Evolutionary conservation across 2,329 filamentous ascomycete genomes (phyloP).

Genomic region (Corinectria fuckeliana): DNA sequence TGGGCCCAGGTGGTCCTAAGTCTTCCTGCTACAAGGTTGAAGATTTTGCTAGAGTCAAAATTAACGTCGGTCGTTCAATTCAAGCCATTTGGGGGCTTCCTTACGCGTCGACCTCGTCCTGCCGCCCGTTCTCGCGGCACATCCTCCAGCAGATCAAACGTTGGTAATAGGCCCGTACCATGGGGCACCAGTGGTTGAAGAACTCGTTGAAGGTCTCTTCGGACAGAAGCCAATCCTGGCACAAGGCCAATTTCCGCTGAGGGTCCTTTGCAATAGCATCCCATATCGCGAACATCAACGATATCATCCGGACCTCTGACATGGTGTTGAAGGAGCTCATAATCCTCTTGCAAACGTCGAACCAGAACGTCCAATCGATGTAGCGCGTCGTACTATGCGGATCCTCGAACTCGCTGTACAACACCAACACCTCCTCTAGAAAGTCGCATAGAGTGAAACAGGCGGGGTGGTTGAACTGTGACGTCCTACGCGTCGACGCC

Average conservation of each 20-base stretch:
- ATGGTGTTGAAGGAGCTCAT: conserved; percentile 85
- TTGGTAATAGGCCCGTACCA: conserved; percentile 94
- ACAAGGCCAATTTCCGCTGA: conserved; percentile 72
- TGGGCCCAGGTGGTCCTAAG: conserved; percentile 79
- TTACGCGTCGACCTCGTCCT: conserved; percentile 71
- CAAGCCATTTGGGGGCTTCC: conserved; percentile 39
- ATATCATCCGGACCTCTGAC: conserved; percentile 84
- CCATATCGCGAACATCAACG: conserved; percentile 84
- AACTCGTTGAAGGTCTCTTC: conserved; percentile 78
- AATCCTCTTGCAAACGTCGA: conserved; percentile 80
- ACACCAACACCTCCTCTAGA: conserved; percentile 78
- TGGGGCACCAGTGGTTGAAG: conserved; percentile 95
- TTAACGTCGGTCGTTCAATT: conserved; percentile 33
- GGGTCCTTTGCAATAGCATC: conserved; percentile 71
- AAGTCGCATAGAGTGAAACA: conserved; percentile 94
- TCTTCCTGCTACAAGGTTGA: conserved; percentile 69
- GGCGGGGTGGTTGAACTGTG: conserved; percentile 80
- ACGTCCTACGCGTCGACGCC: conserved; percentile 75
- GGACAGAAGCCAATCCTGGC: conserved; percentile 76
- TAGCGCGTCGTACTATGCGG: conserved; percentile 51
- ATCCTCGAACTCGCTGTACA: conserved; percentile 59
- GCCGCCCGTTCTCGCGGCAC: conserved; percentile 74
- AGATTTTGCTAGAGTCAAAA: conserved; percentile 65
- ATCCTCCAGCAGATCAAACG: conserved; percentile 89
- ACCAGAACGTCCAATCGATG: conserved; percentile 85